These are phyloP conservation scores for Linnemannia elongata DNA, from an alignment of 192 early-diverging fungal species.

Conservation along the genomic window DNA sequence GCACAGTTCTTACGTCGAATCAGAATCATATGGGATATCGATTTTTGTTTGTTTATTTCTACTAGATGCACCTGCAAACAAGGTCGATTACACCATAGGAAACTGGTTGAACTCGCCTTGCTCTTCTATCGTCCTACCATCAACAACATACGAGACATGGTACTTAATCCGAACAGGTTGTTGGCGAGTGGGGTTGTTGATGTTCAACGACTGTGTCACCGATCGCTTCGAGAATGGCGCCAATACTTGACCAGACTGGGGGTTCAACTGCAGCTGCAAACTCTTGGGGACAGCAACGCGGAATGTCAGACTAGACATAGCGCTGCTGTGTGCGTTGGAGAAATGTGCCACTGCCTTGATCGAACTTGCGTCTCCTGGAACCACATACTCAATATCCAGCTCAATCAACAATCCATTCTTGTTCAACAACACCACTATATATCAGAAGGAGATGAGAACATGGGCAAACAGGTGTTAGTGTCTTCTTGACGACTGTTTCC, in stretches of 20 bases:
- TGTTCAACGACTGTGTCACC: constrained; percentile 55
- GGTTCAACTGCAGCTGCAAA: constrained; percentile 63
- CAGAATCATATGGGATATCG: background rate
- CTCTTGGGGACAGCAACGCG: constrained; percentile 65
- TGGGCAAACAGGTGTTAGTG: background rate
- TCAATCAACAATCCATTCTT: constrained; percentile 64
- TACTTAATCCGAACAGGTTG: constrained; percentile 62
- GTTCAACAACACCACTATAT: constrained; percentile 53
- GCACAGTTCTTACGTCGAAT: too few species aligned
- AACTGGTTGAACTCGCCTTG: constrained; percentile 59
- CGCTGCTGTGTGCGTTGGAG: constrained; percentile 58
- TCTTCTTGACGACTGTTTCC: background rate
- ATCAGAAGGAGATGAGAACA: background rate
- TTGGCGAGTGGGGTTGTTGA: constrained; percentile 62
- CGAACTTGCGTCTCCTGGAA: constrained; percentile 16
- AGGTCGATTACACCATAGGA: constrained; percentile 12
- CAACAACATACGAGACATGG: constrained; percentile 62
- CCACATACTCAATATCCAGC: constrained; percentile 39
- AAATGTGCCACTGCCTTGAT: constrained; percentile 58
- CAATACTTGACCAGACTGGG: constrained; percentile 58
- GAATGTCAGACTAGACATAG: constrained; percentile 60
- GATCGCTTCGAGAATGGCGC: constrained; percentile 51
- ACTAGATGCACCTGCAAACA: background rate
- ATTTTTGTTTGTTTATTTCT: background rate
- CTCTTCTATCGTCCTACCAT: constrained; percentile 65